These are phyloP conservation scores for Fusarium nematophilum DNA, from an alignment of 2,329 filamentous ascomycete species.

Conservation along the genomic window DNA sequence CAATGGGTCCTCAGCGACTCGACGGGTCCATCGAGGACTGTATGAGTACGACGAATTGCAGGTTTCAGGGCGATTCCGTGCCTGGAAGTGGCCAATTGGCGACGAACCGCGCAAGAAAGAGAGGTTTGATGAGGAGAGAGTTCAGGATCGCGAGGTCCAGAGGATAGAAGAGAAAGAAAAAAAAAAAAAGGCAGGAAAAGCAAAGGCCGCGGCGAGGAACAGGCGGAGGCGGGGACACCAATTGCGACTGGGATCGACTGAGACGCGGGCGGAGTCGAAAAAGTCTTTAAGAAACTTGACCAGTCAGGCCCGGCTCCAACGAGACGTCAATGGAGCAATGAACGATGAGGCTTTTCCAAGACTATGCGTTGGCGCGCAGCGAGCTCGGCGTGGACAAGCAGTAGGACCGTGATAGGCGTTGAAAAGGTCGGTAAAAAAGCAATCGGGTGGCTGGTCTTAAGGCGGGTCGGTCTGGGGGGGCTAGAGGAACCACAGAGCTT, in stretches of 20 bases:
- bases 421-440: constrained; percentile 20
- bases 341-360: constrained; percentile 27
- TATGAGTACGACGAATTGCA: constrained; percentile 6
- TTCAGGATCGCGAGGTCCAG: constrained; percentile 18
- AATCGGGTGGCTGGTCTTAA: constrained; percentile 20
- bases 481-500: constrained; percentile 15
- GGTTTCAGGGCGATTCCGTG: constrained; percentile 4
- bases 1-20: constrained; percentile 31
- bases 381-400: constrained; percentile 23
- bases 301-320: constrained; percentile 20
- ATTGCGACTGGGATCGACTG: constrained; percentile 32
- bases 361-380: constrained; percentile 29
- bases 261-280: constrained; percentile 28
- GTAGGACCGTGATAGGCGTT: constrained; percentile 15
- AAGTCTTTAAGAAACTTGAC: constrained; percentile 28
- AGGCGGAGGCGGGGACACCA: constrained; percentile 33
- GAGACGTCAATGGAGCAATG: constrained; percentile 30
- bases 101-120: constrained; percentile 11
- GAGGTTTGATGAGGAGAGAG: constrained; percentile 14
- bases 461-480: constrained; percentile 8
- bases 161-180: too few relatives aligned
- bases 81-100: constrained; percentile 10
- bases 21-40: constrained; percentile 32
- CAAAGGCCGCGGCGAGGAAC: constrained; percentile 16
- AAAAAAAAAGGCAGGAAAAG: constrained; percentile 18